Evolutionary conservation across 805 yeast genomes (phyloP), one percentile per base, ranked within the genome.

Genomic region (Pachysolen tannophilus): DNA sequence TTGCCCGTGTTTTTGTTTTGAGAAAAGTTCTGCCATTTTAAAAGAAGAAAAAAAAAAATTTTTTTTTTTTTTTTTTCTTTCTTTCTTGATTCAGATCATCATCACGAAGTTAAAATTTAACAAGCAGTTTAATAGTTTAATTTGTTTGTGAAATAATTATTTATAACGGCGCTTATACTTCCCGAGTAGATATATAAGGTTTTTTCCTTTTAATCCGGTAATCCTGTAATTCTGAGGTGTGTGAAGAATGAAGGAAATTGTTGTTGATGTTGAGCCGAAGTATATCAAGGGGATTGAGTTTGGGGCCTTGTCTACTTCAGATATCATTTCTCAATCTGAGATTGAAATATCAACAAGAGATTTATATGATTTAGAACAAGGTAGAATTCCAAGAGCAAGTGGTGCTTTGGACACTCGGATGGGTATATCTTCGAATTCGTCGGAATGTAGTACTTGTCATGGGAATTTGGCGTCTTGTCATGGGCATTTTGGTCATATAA

Each of bases 401-500:
- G 99, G 98, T 43, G 97, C 98, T 3, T 65, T 92, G 27, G 99
- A 92, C 57, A 71, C 86, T 16, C 69, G 73, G 35, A 87, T 94
- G 98, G 99, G 99, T 54, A 85, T 85, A 3, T 84, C 95, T 5
- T 77, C 92, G 35, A 87, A 85, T 46, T 60, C 80, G n/a, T 65
- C 76, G 11, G 94, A 82, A 53, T 92, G 99, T 65, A 56, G 73
- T 10, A 94, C 97, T 1, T 92, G 99, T 61, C 85, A 77, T 48
- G 97, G 97, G 3, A 77, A 78, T 46, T 63, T 92, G 44, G 95
- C 95, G 0, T 74, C 95, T 2, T 92, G 99, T 57, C 97, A 90
- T 61, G 99, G 99, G 39, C 99, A 92, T 62, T 92, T 92, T 56
- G 99, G 99, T 28, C 96, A 94, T 52, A 75, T 92, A 43, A 75